phyloP scores from a whole-genome alignment of 1,284 basidiomycete genomes.

The Moesziomyces sp. region DNA sequence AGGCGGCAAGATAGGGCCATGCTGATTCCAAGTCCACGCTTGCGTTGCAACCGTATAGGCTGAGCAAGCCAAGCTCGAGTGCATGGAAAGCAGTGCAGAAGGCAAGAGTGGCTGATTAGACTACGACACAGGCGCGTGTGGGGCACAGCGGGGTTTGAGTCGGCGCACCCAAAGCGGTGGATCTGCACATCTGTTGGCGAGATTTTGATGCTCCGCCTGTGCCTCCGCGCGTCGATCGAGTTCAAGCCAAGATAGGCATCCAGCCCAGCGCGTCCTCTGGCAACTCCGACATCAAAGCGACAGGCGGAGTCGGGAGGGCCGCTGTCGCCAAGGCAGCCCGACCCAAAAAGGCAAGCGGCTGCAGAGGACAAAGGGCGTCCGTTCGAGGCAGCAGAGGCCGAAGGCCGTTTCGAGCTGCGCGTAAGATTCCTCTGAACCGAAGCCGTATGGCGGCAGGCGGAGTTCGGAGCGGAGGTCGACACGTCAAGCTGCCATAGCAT shows the following conservation, averaged over 20 bases:
- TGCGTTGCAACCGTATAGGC: not conserved
- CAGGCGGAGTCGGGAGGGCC: not conserved
- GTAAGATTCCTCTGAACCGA: constrained; percentile 17
- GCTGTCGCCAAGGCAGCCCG: too few species aligned
- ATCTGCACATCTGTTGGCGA: not conserved
- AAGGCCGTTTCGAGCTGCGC: constrained; percentile 7
- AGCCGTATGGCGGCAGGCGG: constrained; percentile 28
- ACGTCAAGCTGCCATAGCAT: not conserved
- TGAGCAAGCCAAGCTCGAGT: not conserved
- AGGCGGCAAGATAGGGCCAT: constrained; percentile 12
- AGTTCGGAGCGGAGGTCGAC: constrained; percentile 4
- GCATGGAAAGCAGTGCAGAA: not conserved
- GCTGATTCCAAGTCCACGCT: not conserved
- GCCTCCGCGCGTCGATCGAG: constrained; percentile 10
- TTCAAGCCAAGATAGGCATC: not conserved
- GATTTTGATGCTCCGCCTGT: constrained; percentile 9
- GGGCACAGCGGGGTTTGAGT: constrained; percentile 1
- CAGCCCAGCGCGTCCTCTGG: not conserved
- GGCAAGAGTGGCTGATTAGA: constrained; percentile 1
- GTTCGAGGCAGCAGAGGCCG: not conserved
- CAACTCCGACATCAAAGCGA: constrained; percentile 3
- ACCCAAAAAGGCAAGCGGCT: too few species aligned
- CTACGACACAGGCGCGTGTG: not conserved
- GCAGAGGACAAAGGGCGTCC: not conserved
- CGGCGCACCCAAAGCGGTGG: not conserved